A percentile compares a stretch with the other conserved stretches of the same genome.
These are phyloP conservation scores for Oemleria cerasiformis DNA, from an alignment of 306 rosid species.

Conservation along the genomic window DNA sequence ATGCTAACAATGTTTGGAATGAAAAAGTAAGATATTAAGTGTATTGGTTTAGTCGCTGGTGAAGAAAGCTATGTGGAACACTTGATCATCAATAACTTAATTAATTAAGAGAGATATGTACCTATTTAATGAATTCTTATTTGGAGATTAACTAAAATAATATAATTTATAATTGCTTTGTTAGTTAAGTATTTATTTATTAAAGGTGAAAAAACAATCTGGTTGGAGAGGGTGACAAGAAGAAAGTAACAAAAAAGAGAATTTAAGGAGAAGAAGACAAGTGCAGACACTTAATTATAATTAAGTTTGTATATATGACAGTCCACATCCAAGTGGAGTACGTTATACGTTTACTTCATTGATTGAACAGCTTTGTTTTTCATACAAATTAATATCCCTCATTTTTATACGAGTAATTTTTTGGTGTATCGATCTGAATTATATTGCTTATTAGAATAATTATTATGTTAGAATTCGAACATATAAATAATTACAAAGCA, in stretches of 20 bases:
- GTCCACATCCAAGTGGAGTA: constrained; percentile 18
- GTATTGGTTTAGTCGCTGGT: constrained; percentile 50
- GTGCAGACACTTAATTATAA: not conserved
- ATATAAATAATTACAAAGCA: too few species aligned
- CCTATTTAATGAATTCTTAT: too few species aligned
- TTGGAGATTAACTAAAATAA: too few species aligned
- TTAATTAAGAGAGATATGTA: not conserved
- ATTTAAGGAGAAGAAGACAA: constrained; percentile 10
- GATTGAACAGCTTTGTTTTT: not conserved
- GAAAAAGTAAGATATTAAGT: constrained; percentile 17
- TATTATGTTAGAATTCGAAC: too few species aligned
- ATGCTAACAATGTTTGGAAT: constrained; percentile 38
- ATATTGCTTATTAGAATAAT: too few species aligned
- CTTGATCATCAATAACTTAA: constrained; percentile 4
- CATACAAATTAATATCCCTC: too few species aligned
- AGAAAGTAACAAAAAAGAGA: constrained; percentile 9
- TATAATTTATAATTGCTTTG: too few species aligned
- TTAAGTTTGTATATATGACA: constrained; percentile 6
- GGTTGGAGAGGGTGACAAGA: not conserved
- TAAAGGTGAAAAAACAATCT: not conserved
- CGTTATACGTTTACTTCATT: not conserved
- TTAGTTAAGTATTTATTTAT: not conserved
- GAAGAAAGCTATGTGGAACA: constrained; percentile 44
- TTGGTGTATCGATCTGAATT: too few species aligned
- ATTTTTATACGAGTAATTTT: too few species aligned